Evolutionary conservation across 2,329 filamentous ascomycete species (phyloP), one percentile per base, ranked within the genome.

Genomic region (Gaeumannomyces sp.): DNA sequence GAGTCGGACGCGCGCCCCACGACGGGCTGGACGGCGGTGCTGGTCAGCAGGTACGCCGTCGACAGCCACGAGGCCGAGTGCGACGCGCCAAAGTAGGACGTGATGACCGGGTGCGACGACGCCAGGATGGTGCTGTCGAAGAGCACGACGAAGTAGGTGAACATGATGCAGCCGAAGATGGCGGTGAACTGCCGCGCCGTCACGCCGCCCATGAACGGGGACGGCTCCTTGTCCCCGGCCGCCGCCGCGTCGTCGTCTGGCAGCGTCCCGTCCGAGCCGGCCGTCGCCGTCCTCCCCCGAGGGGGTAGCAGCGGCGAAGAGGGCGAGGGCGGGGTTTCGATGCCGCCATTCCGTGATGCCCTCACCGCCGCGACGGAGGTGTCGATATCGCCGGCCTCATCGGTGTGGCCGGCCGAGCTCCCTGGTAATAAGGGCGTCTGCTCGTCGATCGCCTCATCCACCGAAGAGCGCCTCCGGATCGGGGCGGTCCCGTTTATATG

Each of bases 101-200:
- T 93, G 67, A 94, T 92, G 65, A 75, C 89, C 0, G 91, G 90
- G 74, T 95, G 91, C 58, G 84, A 89, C 2, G 89, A 92, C 5
- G 90, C 90, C 90, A 94, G 93, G 69, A 94, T 84, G 4, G 90
- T 94, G 14, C 85, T 83, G 77, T 94, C 91, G 72, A 94, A 93
- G 73, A 81, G 86, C 45, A 79, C 77, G 22, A 87, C 78, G 67
- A 88, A 84, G 70, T 85, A 84, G 5, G 80, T 80, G n/a, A 82
- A 72, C 67, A 89, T 75, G 60, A 89, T 79, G 62, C 83, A 83
- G 7, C 76, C 69, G 71, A 89, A 90, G 65, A 89, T 84, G 66
- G 85, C 72, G 82, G 85, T 87, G 76, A 91, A 90, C 35, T 81
- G 79, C 10, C 76, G 73, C 38, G 73, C 74, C 11, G 82, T 78